Evolutionary conservation across 2,329 filamentous ascomycete genomes (phyloP).

Genomic region (Neonectria faginata): DNA sequence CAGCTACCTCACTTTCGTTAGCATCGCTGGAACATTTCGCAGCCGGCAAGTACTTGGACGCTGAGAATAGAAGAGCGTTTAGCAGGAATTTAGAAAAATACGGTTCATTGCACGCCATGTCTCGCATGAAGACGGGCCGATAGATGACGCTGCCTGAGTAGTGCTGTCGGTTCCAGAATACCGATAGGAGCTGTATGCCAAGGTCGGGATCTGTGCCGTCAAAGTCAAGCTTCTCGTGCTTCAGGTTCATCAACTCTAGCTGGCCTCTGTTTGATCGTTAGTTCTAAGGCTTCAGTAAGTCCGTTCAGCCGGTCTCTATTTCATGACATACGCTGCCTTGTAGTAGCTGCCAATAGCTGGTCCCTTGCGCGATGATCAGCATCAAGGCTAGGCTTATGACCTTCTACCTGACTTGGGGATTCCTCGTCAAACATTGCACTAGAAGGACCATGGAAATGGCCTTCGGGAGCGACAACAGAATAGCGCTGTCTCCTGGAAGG

Average conservation of each 20-base stretch:
- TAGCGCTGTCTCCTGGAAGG: not conserved
- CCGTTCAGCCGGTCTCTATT: not conserved
- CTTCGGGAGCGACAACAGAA: conserved; percentile 29
- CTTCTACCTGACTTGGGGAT: not conserved
- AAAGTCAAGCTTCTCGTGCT: conserved; percentile 62
- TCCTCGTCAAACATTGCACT: conserved; percentile 31
- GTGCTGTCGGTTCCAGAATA: conserved; percentile 67
- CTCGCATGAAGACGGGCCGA: conserved; percentile 64
- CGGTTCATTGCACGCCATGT: conserved; percentile 64
- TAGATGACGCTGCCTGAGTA: conserved; percentile 59
- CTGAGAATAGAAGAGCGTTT: conserved; percentile 62
- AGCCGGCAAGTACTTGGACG: conserved; percentile 52
- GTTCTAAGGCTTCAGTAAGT: not conserved
- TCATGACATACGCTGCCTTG: conserved; percentile 31
- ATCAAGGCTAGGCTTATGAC: not conserved
- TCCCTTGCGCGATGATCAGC: conserved; percentile 11
- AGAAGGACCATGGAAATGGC: conserved; percentile 41
- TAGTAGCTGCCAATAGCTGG: conserved; percentile 34
- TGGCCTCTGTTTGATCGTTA: conserved; percentile 50
- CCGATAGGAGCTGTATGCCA: conserved; percentile 60
- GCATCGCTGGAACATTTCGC: conserved; percentile 58
- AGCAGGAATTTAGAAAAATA: conserved; percentile 69
- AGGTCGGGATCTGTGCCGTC: conserved; percentile 64
- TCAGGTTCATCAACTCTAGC: conserved; percentile 61
- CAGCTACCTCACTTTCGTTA: conserved; percentile 58